These are phyloP conservation scores for Colletotrichum theobromicola DNA, from an alignment of 2,329 filamentous ascomycete genomes.

Conservation along the genomic window DNA sequence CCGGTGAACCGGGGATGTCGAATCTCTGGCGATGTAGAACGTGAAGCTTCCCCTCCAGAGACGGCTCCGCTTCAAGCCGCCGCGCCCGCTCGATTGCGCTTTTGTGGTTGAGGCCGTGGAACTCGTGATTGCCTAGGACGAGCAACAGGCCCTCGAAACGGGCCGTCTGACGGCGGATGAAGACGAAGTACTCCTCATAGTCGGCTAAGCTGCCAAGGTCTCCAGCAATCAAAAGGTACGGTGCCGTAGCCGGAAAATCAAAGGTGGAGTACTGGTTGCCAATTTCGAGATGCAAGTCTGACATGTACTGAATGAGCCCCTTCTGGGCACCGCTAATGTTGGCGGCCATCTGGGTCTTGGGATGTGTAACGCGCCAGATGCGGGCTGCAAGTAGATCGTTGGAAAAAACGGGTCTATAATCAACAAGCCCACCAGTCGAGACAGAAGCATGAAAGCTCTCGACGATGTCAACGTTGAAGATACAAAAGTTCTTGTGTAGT, in stretches of 20 bases:
- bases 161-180: slow-evolving; percentile 45
- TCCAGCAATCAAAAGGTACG: slow-evolving; percentile 51
- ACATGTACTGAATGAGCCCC: slow-evolving; percentile 45
- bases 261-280: slow-evolving; percentile 47
- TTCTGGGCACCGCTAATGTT: not conserved
- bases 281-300: slow-evolving; percentile 56
- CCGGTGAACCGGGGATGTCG: slow-evolving; percentile 40
- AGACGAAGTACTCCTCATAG: slow-evolving; percentile 47
- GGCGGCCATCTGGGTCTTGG: not conserved
- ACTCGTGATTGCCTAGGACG: slow-evolving; percentile 60
- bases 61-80: slow-evolving; percentile 41
- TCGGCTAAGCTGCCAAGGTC: slow-evolving; percentile 56
- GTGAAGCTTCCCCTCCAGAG: slow-evolving; percentile 40
- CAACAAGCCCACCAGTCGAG: not conserved
- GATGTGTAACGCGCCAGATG: not conserved
- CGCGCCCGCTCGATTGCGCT: slow-evolving; percentile 41
- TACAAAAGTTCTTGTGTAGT: not conserved
- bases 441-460: not conserved
- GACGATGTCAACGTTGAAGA: not conserved
- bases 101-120: slow-evolving; percentile 48
- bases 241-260: slow-evolving; percentile 42
- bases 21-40: slow-evolving; percentile 49
- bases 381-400: not conserved
- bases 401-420: not conserved
- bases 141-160: slow-evolving; percentile 49